Evolutionary conservation across 345 rosid species (phyloP).

Genomic region (Gossypium sturtianum): DNA sequence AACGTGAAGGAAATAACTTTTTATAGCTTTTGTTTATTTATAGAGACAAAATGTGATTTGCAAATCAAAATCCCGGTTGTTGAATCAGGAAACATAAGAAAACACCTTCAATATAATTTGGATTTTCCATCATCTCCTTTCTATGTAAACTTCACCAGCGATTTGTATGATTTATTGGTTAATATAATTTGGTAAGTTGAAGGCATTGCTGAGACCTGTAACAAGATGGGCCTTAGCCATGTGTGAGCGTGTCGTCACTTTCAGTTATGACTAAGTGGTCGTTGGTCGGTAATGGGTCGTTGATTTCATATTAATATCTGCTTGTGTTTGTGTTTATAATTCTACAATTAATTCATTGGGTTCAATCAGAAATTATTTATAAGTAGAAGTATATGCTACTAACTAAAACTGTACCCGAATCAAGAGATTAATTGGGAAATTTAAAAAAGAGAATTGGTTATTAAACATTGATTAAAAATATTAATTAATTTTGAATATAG

Average conservation of each 20-base stretch:
- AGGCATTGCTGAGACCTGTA: too few relatives aligned
- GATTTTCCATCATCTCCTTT: too few relatives aligned
- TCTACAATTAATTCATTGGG: too few relatives aligned
- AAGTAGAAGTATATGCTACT: too few relatives aligned
- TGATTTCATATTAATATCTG: background rate
- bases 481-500: too few relatives aligned
- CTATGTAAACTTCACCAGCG: background rate
- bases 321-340: too few relatives aligned
- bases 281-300: background rate
- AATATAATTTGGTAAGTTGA: background rate
- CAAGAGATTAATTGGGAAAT: too few relatives aligned
- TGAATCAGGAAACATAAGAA: slow-evolving; percentile 24
- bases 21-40: slow-evolving; percentile 17
- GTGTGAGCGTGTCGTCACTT: slow-evolving; percentile 23
- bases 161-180: background rate
- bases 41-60: slow-evolving; percentile 28
- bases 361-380: too few relatives aligned
- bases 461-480: too few relatives aligned
- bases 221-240: too few relatives aligned
- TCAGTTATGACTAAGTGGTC: slow-evolving; percentile 24
- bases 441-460: too few relatives aligned
- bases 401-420: too few relatives aligned
- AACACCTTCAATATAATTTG: background rate
- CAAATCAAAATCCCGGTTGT: slow-evolving; percentile 25
- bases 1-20: slow-evolving; percentile 14